Evolutionary conservation across 2,329 filamentous ascomycete genomes (phyloP).

Genomic region (Aphanocladium album): DNA sequence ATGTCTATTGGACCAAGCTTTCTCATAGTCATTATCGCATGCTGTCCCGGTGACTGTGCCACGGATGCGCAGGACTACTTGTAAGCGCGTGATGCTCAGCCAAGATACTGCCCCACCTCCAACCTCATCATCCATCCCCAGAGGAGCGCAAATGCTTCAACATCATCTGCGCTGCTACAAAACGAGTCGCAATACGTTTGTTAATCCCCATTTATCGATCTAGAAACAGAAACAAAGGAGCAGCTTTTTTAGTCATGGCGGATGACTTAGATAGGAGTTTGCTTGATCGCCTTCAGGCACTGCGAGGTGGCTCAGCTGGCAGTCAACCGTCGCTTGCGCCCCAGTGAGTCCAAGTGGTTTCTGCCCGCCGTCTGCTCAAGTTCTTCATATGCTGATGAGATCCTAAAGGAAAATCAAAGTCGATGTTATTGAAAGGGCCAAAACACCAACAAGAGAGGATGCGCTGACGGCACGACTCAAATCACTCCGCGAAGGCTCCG

Average conservation of each 20-base stretch:
- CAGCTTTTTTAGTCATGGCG: constrained; percentile 22
- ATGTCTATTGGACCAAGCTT: not conserved
- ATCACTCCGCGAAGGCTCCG: constrained; percentile 40
- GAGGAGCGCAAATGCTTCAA: not conserved
- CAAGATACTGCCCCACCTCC: constrained; percentile 4
- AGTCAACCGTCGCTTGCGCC: constrained; percentile 36
- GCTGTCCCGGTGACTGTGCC: no score
- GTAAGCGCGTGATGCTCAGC: not conserved
- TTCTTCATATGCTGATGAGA: not conserved
- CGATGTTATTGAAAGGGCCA: constrained; percentile 37
- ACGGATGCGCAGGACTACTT: no score
- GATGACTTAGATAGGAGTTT: constrained; percentile 41
- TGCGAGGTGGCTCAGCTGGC: constrained; percentile 37
- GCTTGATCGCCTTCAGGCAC: constrained; percentile 49
- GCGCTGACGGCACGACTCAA: constrained; percentile 47
- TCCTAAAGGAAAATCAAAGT: constrained; percentile 23
- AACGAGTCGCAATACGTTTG: not conserved
- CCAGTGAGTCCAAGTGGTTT: not conserved
- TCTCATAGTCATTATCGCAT: no score
- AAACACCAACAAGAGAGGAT: constrained; percentile 44
- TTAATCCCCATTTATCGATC: not conserved
- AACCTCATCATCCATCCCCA: not conserved
- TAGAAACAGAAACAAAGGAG: not conserved
- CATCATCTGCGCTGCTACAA: not conserved
- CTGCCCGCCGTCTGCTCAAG: not conserved